Conservation (phyloP, 106 monocot genomes). For the Dioscorea zingiberensis region DNA sequence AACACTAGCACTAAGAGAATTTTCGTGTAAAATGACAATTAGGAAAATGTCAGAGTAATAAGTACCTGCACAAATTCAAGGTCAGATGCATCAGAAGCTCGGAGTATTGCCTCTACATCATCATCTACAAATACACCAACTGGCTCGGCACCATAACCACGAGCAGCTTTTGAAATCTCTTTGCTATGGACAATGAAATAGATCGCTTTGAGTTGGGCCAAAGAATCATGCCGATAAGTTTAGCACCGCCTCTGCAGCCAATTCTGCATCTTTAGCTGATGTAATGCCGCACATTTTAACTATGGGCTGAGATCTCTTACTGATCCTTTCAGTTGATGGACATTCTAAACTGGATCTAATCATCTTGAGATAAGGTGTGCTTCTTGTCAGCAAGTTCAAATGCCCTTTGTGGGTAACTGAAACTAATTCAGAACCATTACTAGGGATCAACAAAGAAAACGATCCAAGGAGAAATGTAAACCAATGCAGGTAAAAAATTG, state of each 20-base stretch:
- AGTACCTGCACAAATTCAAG: slow-evolving; percentile 67
- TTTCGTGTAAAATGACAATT: neutral
- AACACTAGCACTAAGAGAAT: neutral
- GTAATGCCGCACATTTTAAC: slow-evolving; percentile 95
- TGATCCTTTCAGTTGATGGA: slow-evolving; percentile 10
- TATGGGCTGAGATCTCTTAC: slow-evolving; percentile 26
- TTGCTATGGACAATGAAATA: slow-evolving; percentile 47
- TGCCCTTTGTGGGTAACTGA: neutral
- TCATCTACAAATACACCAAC: slow-evolving; percentile 97
- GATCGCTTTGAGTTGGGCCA: slow-evolving; percentile 89
- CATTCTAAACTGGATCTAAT: slow-evolving; percentile 7
- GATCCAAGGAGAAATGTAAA: too few relatives aligned
- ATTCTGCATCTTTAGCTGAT: slow-evolving; percentile 74
- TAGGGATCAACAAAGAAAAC: too few relatives aligned
- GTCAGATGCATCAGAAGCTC: slow-evolving; percentile 31
- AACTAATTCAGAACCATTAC: too few relatives aligned
- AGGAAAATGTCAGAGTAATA: neutral
- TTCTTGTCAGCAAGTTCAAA: slow-evolving; percentile 7
- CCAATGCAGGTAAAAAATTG: too few relatives aligned
- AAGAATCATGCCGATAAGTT: slow-evolving; percentile 89
- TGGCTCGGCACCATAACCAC: slow-evolving; percentile 58
- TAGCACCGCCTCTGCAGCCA: slow-evolving; percentile 67
- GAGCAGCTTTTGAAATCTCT: slow-evolving; percentile 78
- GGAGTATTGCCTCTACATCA: slow-evolving; percentile 53
- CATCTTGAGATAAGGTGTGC: slow-evolving; percentile 11